Conservation (phyloP, 441 rosid species). For the Codiaeum variegatum region DNA sequence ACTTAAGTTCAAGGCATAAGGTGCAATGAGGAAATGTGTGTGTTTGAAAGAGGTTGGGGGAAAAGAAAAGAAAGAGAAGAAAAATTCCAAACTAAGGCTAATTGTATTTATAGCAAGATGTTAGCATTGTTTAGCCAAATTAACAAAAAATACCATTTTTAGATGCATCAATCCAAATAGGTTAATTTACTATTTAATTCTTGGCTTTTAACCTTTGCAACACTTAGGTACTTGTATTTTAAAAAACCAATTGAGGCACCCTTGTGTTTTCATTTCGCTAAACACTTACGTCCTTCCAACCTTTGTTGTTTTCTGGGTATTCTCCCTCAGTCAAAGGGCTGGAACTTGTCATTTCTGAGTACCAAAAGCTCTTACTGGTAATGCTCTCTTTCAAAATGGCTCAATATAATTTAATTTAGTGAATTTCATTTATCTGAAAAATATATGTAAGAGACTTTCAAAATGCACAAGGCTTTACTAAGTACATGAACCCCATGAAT, state of each 20-base stretch:
- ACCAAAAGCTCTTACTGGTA: conserved; percentile 21
- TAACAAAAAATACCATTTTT: background rate
- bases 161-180: background rate
- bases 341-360: conserved; percentile 27
- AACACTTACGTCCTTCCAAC: too few species aligned
- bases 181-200: too few species aligned
- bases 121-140: background rate
- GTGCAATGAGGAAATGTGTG: background rate
- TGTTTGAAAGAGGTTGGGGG: background rate
- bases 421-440: conserved; percentile 54
- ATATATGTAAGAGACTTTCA: too few species aligned
- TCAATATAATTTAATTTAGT: too few species aligned
- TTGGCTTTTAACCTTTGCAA: too few species aligned
- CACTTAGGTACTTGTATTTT: too few species aligned
- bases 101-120: background rate
- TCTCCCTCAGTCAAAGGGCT: too few species aligned
- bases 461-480: conserved; percentile 30
- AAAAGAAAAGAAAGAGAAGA: background rate
- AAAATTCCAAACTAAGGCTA: too few species aligned
- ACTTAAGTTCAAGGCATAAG: background rate
- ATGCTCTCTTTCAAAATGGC: background rate
- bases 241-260: too few species aligned
- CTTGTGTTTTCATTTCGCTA: too few species aligned
- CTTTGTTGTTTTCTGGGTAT: too few species aligned
- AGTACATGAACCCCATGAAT: conserved; percentile 34